Base-by-base conservation (phyloP, 2,329 filamentous ascomycete species). In the Fusarium equiseti region DNA sequence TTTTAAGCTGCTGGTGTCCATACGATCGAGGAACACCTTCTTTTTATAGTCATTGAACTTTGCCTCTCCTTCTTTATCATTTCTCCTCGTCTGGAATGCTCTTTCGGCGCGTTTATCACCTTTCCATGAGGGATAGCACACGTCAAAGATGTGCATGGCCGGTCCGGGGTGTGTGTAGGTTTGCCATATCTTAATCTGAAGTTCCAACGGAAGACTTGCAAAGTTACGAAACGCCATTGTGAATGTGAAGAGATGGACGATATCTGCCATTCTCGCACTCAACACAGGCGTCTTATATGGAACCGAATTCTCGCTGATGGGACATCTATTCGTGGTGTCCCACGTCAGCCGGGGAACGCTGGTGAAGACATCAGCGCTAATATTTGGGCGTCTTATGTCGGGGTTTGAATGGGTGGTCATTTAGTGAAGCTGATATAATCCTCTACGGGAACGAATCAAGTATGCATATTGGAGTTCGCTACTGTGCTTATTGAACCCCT, bases 121-220 rank as follows among this genome's bases (percentile, higher is more conserved):
- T 3, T 63, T 59, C 66, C 74, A 71, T 5, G 73, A 75, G 8
- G 76, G 72, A 50, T 70, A 78, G 27, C 74, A 78, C 6, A 77
- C 70, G 29, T 78, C 75, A 11, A 78, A 76, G 22, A 77, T 26
- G 26, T 78, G 75, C 69, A 78, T 77, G 9, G 73, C 70, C 13
- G 76, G 67, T 1, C 67, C 72, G 3, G 63, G 29, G 3, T 57
- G 49, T 1, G 45, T 50, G 45, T 70, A 73, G 6, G 56, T 24
- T 15, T 76, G 70, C 74, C 73, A 76, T 43, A 75, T 60, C 46
- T 74, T 72, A 3, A 61, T 63, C 58, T 75, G 74, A 12, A 76
- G 63, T 53, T 76, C 74, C 20, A 63, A 18, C 2, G 74, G 74
- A 29, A 76, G 66, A 8, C 52, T 56, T 8, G 63, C 27, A 59